A percentile compares a stretch with the other conserved stretches of the same genome.
Evolutionary conservation across 2,329 filamentous ascomycete species (phyloP).

Genomic region (Trichoderma citrinoviride): DNA sequence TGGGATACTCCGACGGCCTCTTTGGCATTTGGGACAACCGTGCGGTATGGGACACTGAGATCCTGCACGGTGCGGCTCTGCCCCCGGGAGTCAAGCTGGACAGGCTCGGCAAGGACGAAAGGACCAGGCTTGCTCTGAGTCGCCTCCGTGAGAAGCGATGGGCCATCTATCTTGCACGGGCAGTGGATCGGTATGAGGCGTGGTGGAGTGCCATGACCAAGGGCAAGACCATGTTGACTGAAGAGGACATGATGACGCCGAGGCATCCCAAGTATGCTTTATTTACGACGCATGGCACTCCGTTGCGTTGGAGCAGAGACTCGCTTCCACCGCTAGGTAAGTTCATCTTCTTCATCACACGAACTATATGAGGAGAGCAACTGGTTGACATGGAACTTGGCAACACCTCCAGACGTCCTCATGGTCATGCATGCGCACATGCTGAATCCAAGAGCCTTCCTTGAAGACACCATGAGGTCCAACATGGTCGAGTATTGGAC

Average conservation of each 20-base stretch:
- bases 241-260: slow-evolving; percentile 36
- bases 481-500: slow-evolving; percentile 57
- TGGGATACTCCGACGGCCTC: slow-evolving; percentile 66
- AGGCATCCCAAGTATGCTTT: slow-evolving; percentile 29
- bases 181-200: slow-evolving; percentile 63
- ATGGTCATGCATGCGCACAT: slow-evolving; percentile 81
- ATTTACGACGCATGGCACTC: slow-evolving; percentile 32
- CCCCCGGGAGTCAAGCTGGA: slow-evolving; percentile 18
- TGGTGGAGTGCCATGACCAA: slow-evolving; percentile 56
- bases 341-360: not conserved
- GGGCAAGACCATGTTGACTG: slow-evolving; percentile 32
- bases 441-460: slow-evolving; percentile 71
- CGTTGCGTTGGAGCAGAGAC: slow-evolving; percentile 38
- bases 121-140: slow-evolving; percentile 39
- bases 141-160: slow-evolving; percentile 69
- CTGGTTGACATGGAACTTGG: not conserved
- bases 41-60: slow-evolving; percentile 29
- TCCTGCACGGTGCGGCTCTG: slow-evolving; percentile 6
- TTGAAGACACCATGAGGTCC: slow-evolving; percentile 68
- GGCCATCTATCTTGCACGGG: slow-evolving; percentile 66
- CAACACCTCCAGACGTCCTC: slow-evolving; percentile 56
- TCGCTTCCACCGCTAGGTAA: slow-evolving; percentile 59
- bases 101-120: slow-evolving; percentile 33
- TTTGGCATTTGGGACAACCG: slow-evolving; percentile 59
- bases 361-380: too few species aligned